phyloP scores from a whole-genome alignment of 768 basidiomycete species.

The Calocybe indica region DNA sequence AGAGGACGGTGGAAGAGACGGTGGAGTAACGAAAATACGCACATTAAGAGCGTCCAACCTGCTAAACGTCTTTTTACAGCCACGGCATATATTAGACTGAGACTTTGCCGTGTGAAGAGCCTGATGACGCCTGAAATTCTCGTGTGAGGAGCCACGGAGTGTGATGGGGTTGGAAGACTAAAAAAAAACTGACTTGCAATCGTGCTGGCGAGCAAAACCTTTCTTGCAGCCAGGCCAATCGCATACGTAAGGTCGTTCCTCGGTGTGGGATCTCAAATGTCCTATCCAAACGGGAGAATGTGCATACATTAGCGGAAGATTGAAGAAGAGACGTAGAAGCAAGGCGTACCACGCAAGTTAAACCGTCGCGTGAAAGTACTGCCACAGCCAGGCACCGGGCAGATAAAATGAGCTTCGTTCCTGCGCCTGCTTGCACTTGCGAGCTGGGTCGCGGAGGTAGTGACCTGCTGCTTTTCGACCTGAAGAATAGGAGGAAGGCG shows the following conservation, averaged over 20 bases:
- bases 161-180: slow-evolving; percentile 5
- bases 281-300: slow-evolving; percentile 36
- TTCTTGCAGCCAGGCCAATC: slow-evolving; percentile 94
- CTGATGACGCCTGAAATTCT: slow-evolving; percentile 67
- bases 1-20: slow-evolving; percentile 4
- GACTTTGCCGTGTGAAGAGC: slow-evolving; percentile 82
- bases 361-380: slow-evolving; percentile 96
- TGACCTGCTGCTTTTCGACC: slow-evolving; percentile 93
- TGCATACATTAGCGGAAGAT: slow-evolving; percentile 1
- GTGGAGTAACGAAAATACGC: slow-evolving; percentile 32
- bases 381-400: slow-evolving; percentile 92
- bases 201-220: slow-evolving; percentile 92
- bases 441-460: slow-evolving; percentile 87
- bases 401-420: slow-evolving; percentile 89
- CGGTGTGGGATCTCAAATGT: slow-evolving; percentile 91
- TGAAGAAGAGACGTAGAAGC: slow-evolving; percentile 1
- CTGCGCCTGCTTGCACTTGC: slow-evolving; percentile 85
- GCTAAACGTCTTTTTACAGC: slow-evolving; percentile 94
- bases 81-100: slow-evolving; percentile 80
- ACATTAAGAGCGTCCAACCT: slow-evolving; percentile 92
- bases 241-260: slow-evolving; percentile 91
- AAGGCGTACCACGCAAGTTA: slow-evolving; percentile 66
- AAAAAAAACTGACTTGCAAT: slow-evolving; percentile 76
- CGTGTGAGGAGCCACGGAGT: slow-evolving; percentile 2
- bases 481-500: slow-evolving; percentile 79